Evolutionary conservation across 768 basidiomycete species (phyloP).

Genomic region (Tulasnella sp.): DNA sequence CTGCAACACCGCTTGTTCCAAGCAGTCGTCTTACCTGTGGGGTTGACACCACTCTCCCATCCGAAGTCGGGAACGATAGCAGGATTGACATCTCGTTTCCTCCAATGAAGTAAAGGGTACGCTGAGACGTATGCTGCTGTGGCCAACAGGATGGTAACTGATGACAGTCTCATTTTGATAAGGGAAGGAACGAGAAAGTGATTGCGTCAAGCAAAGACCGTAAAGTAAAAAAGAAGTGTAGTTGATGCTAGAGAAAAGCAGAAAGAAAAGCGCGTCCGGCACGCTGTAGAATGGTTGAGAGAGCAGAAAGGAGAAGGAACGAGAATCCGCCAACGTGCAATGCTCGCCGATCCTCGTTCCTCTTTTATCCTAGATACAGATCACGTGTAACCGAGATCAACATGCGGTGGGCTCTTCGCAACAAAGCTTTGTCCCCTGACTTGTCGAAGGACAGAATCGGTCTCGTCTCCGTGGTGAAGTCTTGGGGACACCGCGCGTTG

Average conservation of each 20-base stretch:
- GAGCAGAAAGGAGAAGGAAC: neutral
- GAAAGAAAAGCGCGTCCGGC: too few species aligned
- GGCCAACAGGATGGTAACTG: neutral
- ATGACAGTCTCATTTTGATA: neutral
- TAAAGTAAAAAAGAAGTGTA: neutral
- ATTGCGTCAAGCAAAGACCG: neutral
- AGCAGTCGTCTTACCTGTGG: conserved; percentile 35
- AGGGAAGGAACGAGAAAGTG: neutral
- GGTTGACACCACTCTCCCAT: conserved; percentile 41
- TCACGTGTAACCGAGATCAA: neutral
- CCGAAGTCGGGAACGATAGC: conserved; percentile 50
- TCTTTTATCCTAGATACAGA: neutral
- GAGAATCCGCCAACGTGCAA: neutral
- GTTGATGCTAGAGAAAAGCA: neutral
- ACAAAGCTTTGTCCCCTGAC: neutral
- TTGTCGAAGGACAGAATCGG: neutral
- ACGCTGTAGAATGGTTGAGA: neutral
- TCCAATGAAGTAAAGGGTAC: neutral
- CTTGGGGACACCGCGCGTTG: neutral
- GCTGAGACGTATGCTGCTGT: neutral
- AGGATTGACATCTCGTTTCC: neutral
- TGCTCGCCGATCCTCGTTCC: neutral
- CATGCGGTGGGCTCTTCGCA: neutral
- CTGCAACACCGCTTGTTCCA: conserved; percentile 10
- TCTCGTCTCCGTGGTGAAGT: neutral